Evolutionary conservation across 2,329 filamentous ascomycete species (phyloP).

Genomic region (Cercospora janseana): DNA sequence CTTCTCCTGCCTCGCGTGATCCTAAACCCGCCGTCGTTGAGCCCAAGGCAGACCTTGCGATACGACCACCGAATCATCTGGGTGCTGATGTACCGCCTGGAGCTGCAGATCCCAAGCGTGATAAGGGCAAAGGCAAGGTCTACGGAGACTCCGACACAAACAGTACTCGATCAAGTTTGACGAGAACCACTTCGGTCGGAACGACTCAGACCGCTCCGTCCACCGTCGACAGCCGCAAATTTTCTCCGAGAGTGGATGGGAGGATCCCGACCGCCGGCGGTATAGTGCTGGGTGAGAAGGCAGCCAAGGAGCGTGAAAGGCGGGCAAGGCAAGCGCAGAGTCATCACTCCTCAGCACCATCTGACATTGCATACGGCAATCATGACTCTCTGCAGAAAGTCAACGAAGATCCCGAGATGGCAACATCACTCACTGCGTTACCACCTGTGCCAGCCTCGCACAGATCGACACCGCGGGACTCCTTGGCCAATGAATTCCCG

Average conservation of each 20-base stretch:
- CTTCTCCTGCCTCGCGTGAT: background rate
- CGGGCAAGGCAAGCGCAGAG: conserved; percentile 7
- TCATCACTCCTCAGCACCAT: background rate
- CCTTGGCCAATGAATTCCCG: background rate
- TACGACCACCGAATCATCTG: conserved; percentile 3
- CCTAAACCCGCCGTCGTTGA: conserved; percentile 5
- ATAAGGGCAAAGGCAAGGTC: conserved; percentile 18
- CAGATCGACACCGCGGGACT: background rate
- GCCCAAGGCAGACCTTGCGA: background rate
- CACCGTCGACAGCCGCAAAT: conserved; percentile 13
- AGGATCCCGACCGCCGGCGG: conserved; percentile 11
- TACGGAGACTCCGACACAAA: conserved; percentile 14
- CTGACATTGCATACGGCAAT: background rate
- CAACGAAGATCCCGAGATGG: conserved; percentile 3
- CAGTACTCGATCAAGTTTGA: conserved; percentile 16
- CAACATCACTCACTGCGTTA: background rate
- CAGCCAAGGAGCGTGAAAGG: conserved; percentile 4
- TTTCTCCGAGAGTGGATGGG: conserved; percentile 1
- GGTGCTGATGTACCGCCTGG: conserved; percentile 9
- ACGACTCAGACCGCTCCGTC: conserved; percentile 15
- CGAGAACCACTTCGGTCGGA: conserved; percentile 13
- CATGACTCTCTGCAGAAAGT: conserved; percentile 12
- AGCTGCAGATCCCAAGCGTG: conserved; percentile 11
- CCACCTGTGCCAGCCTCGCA: background rate
- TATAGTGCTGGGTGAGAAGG: conserved; percentile 9